Conservation (phyloP, 1,284 basidiomycete species). For the Moniliella sp. region DNA sequence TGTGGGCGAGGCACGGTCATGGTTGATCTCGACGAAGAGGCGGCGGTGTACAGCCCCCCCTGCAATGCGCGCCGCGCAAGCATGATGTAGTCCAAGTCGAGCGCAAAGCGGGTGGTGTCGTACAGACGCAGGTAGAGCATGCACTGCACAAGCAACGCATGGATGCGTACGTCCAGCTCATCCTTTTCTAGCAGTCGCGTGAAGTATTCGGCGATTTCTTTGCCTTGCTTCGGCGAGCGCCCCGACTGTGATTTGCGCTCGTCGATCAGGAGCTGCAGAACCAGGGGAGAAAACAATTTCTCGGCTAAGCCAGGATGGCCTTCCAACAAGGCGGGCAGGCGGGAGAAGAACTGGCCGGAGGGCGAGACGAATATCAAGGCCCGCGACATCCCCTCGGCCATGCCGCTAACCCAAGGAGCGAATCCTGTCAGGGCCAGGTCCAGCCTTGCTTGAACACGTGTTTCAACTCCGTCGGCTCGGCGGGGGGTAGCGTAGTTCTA, state of each 20-base stretch:
- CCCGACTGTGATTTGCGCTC: constrained; percentile 3
- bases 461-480: no score
- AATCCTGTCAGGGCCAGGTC: no score
- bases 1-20: constrained; percentile 7
- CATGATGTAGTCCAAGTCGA: constrained; percentile 52
- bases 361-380: no score
- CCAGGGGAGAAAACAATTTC: constrained; percentile 52
- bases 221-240: not conserved
- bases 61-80: constrained; percentile 53
- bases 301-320: no score
- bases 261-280: constrained; percentile 45
- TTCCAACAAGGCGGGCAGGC: no score
- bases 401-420: no score
- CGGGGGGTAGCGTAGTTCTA: no score
- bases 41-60: constrained; percentile 65
- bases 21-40: constrained; percentile 66
- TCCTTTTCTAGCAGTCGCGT: constrained; percentile 38
- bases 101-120: constrained; percentile 41
- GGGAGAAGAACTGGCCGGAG: no score
- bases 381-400: no score
- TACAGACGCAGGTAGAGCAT: not conserved
- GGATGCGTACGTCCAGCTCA: constrained; percentile 43
- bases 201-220: not conserved
- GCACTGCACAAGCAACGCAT: constrained; percentile 43
- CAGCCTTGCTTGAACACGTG: no score